Conservation (phyloP, 1,139 yeast species). For the Williopsis jadinii region DNA sequence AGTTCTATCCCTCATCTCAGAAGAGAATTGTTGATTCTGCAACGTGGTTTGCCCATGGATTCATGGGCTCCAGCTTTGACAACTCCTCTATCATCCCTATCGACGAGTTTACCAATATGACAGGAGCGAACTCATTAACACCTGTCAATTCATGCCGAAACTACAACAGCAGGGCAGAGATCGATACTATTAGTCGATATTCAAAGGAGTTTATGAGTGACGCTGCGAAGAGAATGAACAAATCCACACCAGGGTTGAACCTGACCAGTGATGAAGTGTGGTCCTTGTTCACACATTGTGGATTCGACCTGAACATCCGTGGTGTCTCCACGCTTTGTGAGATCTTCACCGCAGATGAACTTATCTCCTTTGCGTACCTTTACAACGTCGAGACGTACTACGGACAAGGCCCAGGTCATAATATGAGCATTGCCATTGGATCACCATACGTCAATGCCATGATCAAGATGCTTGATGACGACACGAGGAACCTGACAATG, state of each 20-base stretch:
- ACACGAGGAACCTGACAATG: constrained; percentile 7
- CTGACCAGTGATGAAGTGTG: constrained; percentile 33
- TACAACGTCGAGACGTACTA: constrained; percentile 41
- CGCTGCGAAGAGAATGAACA: constrained; percentile 24
- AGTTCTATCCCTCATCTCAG: constrained; percentile 14
- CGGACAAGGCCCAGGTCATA: constrained; percentile 46
- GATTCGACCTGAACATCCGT: constrained; percentile 44
- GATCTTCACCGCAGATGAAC: constrained; percentile 44
- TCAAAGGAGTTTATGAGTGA: constrained; percentile 16
- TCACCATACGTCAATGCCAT: constrained; percentile 45
- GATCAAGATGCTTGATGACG: constrained; percentile 30
- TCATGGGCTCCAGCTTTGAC: constrained; percentile 8
- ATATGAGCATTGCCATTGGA: constrained; percentile 36
- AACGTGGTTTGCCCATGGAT: constrained; percentile 15
- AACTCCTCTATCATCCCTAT: constrained; percentile 7
- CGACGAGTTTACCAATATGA: constrained; percentile 22
- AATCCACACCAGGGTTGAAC: constrained; percentile 29
- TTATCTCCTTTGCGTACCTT: constrained; percentile 36
- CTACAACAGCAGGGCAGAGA: constrained; percentile 17
- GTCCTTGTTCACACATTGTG: constrained; percentile 39
- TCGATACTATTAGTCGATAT: constrained; percentile 14
- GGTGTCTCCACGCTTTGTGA: constrained; percentile 45
- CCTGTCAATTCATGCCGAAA: constrained; percentile 21
- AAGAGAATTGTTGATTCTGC: constrained; percentile 18
- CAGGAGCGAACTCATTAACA: constrained; percentile 34